phyloP scores from a whole-genome alignment of 1,284 basidiomycete genomes.

The Trametes versicolor region DNA sequence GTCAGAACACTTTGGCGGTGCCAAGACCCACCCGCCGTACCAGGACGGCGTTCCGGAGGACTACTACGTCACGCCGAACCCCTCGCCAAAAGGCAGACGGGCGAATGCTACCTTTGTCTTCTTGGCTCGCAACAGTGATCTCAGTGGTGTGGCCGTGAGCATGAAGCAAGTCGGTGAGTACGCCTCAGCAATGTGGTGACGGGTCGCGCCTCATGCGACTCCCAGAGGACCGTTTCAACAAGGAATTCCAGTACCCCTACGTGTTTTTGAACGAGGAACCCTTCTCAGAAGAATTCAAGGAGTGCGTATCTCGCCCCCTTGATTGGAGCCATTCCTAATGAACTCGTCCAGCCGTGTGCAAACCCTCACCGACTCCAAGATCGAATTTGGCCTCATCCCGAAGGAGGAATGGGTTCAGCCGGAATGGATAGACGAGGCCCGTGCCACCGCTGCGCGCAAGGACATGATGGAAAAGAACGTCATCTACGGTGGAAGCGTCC shows the following conservation, averaged over 20 bases:
- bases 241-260: slow-evolving; percentile 86
- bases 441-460: slow-evolving; percentile 76
- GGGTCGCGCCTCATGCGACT: not conserved
- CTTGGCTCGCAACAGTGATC: slow-evolving; percentile 86
- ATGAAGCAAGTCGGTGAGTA: slow-evolving; percentile 70
- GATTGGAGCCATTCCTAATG: not conserved
- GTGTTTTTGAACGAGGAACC: slow-evolving; percentile 88
- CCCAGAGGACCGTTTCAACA: slow-evolving; percentile 85
- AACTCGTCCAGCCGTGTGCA: slow-evolving; percentile 63
- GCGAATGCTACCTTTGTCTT: slow-evolving; percentile 91
- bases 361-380: slow-evolving; percentile 70
- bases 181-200: slow-evolving; percentile 63
- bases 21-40: slow-evolving; percentile 54
- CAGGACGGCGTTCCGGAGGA: slow-evolving; percentile 63
- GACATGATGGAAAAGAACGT: slow-evolving; percentile 85
- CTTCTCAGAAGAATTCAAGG: slow-evolving; percentile 83
- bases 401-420: slow-evolving; percentile 89
- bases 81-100: slow-evolving; percentile 54
- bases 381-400: slow-evolving; percentile 87
- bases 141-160: slow-evolving; percentile 75
- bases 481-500: slow-evolving; percentile 86
- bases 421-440: slow-evolving; percentile 82
- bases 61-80: slow-evolving; percentile 59
- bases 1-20: slow-evolving; percentile 53
- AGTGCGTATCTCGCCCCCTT: slow-evolving; percentile 48